Conservation (phyloP, 2,329 filamentous ascomycete species). For the Metarhizium robertsii region DNA sequence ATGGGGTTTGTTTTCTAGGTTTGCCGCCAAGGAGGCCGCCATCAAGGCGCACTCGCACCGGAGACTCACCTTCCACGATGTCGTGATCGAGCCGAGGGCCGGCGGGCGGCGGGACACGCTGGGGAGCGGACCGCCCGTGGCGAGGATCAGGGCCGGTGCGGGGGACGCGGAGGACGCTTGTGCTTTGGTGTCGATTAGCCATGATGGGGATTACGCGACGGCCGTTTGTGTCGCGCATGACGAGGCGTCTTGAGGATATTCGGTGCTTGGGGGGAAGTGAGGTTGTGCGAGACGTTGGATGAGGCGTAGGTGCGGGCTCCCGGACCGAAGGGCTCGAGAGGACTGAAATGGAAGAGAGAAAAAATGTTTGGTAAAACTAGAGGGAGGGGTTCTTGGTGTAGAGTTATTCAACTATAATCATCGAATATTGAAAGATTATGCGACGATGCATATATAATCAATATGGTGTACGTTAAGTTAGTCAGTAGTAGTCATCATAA, state of each 20-base stretch:
- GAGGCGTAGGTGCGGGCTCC: too few relatives aligned
- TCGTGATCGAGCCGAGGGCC: constrained; percentile 33
- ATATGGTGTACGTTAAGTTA: too few relatives aligned
- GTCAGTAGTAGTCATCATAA: too few relatives aligned
- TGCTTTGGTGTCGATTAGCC: constrained; percentile 72
- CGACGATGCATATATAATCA: too few relatives aligned
- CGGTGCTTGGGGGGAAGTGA: neutral
- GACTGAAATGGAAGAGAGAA: too few relatives aligned
- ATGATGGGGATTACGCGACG: constrained; percentile 75
- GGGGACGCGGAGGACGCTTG: constrained; percentile 33
- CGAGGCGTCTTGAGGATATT: neutral
- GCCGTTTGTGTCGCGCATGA: constrained; percentile 52
- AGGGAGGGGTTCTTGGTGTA: too few relatives aligned
- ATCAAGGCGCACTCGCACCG: constrained; percentile 61
- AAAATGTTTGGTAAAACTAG: too few relatives aligned
- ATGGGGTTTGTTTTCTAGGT: constrained; percentile 29
- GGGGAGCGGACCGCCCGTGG: constrained; percentile 34
- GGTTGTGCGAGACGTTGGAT: too few relatives aligned
- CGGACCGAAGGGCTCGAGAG: too few relatives aligned
- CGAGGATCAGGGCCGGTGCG: constrained; percentile 26
- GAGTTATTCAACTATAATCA: too few relatives aligned
- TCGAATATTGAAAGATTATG: too few relatives aligned
- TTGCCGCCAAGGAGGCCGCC: constrained; percentile 66
- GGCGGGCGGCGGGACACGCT: constrained; percentile 14
- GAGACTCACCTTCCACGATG: constrained; percentile 51